Conservation (phyloP, 1,284 basidiomycete genomes). For the Ganoderma sinense region DNA sequence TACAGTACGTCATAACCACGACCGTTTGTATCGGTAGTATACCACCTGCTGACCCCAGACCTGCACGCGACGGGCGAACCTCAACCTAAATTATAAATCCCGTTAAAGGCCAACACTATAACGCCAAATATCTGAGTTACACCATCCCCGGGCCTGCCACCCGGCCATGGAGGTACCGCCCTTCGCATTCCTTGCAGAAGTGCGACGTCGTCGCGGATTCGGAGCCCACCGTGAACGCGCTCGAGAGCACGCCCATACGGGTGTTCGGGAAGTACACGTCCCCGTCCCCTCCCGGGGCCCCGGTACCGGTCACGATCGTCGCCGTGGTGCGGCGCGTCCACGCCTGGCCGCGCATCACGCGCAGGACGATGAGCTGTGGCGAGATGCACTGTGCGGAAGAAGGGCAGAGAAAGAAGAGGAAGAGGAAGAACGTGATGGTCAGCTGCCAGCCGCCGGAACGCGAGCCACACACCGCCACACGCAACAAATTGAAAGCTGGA, state of each 20-base stretch:
- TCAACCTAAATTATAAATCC: background rate
- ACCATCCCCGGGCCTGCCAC: background rate
- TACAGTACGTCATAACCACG: no score
- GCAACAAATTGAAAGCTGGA: background rate
- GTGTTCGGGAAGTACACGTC: no score
- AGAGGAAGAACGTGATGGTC: background rate
- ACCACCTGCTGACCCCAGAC: no score
- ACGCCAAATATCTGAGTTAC: background rate
- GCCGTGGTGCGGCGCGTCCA: slow-evolving; percentile 30
- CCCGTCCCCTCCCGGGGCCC: background rate
- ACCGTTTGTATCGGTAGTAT: no score
- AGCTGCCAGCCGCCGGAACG: background rate
- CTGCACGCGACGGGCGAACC: background rate
- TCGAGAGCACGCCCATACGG: background rate
- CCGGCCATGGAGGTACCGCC: background rate
- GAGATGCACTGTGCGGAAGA: slow-evolving; percentile 17
- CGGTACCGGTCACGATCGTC: slow-evolving; percentile 5
- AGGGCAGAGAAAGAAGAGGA: no score
- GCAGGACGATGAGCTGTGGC: slow-evolving; percentile 42
- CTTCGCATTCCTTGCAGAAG: slow-evolving; percentile 10
- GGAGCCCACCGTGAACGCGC: background rate
- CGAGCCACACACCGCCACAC: no score
- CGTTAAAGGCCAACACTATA: background rate
- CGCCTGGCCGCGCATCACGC: slow-evolving; percentile 38
- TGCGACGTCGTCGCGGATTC: background rate